phyloP scores from a whole-genome alignment of 176 grass and related monocot genomes.

The Phoenix roebelenii region DNA sequence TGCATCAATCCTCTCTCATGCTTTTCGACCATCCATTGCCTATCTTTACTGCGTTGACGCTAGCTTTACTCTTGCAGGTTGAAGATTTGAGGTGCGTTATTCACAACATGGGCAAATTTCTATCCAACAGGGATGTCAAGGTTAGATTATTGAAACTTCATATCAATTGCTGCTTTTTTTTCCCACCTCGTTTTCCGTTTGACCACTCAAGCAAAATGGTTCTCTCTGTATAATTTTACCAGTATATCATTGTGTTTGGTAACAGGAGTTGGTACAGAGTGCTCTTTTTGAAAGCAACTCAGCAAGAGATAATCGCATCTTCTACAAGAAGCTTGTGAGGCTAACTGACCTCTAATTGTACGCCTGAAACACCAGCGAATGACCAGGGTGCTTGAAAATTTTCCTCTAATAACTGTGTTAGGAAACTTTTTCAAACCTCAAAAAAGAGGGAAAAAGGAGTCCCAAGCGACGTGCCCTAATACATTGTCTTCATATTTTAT shows the following conservation, averaged over 20 bases:
- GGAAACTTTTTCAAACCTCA: too few species aligned
- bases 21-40: not conserved
- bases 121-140: slow-evolving; percentile 89
- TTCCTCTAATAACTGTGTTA: too few species aligned
- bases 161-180: not conserved
- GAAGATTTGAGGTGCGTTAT: slow-evolving; percentile 96
- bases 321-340: slow-evolving; percentile 80
- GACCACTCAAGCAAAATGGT: not conserved
- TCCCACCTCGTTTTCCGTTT: not conserved
- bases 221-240: not conserved
- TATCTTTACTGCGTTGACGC: slow-evolving; percentile 9
- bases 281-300: slow-evolving; percentile 92
- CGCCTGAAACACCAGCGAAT: too few species aligned
- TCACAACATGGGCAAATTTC: slow-evolving; percentile 90
- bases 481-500: too few species aligned
- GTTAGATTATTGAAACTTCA: slow-evolving; percentile 24
- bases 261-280: slow-evolving; percentile 84
- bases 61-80: slow-evolving; percentile 42
- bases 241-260: slow-evolving; percentile 1
- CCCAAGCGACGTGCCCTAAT: too few species aligned
- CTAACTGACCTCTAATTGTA: slow-evolving; percentile 31
- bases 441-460: too few species aligned
- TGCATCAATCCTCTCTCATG: slow-evolving; percentile 3
- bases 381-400: too few species aligned
- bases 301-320: slow-evolving; percentile 73